A percentile compares a stretch with the other conserved stretches of the same genome.
phyloP scores from a whole-genome alignment of 768 basidiomycete genomes.

The Imleria badia region DNA sequence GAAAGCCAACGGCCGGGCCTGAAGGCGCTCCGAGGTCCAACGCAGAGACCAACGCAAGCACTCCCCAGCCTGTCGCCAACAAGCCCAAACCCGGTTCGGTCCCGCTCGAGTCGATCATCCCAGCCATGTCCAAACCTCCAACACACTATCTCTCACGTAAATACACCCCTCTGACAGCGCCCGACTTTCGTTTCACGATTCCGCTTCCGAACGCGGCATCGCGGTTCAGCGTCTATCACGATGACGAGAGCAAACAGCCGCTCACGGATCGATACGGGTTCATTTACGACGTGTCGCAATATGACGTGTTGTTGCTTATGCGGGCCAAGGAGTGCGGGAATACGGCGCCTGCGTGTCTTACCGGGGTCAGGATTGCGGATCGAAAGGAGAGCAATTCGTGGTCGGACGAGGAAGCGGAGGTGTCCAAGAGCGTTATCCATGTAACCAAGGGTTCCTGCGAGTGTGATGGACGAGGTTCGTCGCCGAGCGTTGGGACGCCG shows the following conservation, averaged over 20 bases:
- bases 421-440: conserved; percentile 31
- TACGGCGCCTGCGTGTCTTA: conserved; percentile 80
- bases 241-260: conserved; percentile 53
- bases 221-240: conserved; percentile 49
- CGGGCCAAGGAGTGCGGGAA: conserved; percentile 71
- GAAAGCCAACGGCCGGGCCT: conserved; percentile 35
- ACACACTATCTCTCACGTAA: conserved; percentile 78
- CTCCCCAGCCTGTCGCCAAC: conserved; percentile 25
- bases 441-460: conserved; percentile 43
- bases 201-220: conserved; percentile 58
- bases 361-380: conserved; percentile 86
- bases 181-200: conserved; percentile 73
- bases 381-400: conserved; percentile 76
- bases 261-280: conserved; percentile 90
- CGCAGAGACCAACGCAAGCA: conserved; percentile 10
- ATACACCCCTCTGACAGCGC: conserved; percentile 71
- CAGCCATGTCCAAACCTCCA: conserved; percentile 74
- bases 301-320: conserved; percentile 75
- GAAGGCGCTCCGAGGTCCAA: conserved; percentile 21
- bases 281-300: conserved; percentile 81
- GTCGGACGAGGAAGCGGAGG: conserved; percentile 62
- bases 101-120: conserved; percentile 81
- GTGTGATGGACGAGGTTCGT: conserved; percentile 36
- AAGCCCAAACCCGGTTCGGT: conserved; percentile 47
- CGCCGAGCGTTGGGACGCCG: neutral